Percentiles rank a stretch among this genome's conserved stretches.
These are phyloP conservation scores for Boletellus sp. DNA, from an alignment of 768 basidiomycete genomes.

Conservation along the genomic window DNA sequence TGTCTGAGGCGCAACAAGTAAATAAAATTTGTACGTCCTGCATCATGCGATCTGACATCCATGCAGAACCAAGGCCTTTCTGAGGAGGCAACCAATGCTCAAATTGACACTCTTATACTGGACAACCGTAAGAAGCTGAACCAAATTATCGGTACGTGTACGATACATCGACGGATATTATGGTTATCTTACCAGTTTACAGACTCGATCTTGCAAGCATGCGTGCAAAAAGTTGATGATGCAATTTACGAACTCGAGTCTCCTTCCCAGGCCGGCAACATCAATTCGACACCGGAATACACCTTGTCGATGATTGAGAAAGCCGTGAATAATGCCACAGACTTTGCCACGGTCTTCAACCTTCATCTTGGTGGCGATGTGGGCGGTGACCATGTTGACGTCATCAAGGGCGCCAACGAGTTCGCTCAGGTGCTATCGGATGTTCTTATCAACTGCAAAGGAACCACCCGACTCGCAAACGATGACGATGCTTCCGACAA, in stretches of 20 bases:
- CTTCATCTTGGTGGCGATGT: slow-evolving; percentile 81
- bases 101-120: slow-evolving; percentile 94
- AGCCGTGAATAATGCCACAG: slow-evolving; percentile 88
- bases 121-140: slow-evolving; percentile 98
- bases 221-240: slow-evolving; percentile 96
- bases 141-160: slow-evolving; percentile 78
- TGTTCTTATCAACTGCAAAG: slow-evolving; percentile 91
- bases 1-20: slow-evolving; percentile 85
- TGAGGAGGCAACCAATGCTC: slow-evolving; percentile 91
- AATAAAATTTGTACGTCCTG: neutral
- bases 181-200: slow-evolving; percentile 12
- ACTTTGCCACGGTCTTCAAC: slow-evolving; percentile 94
- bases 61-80: slow-evolving; percentile 74
- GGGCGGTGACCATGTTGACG: slow-evolving; percentile 94
- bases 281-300: slow-evolving; percentile 97
- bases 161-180: neutral
- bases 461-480: slow-evolving; percentile 86
- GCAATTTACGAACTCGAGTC: slow-evolving; percentile 97
- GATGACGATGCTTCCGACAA: slow-evolving; percentile 92
- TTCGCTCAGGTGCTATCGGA: slow-evolving; percentile 92
- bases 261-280: slow-evolving; percentile 89
- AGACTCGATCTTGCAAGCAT: slow-evolving; percentile 97
- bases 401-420: slow-evolving; percentile 96
- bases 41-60: slow-evolving; percentile 1
- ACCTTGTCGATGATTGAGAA: slow-evolving; percentile 98